Evolutionary conservation across 2,329 filamentous ascomycete genomes (phyloP).

Genomic region (Fusarium algeriense): DNA sequence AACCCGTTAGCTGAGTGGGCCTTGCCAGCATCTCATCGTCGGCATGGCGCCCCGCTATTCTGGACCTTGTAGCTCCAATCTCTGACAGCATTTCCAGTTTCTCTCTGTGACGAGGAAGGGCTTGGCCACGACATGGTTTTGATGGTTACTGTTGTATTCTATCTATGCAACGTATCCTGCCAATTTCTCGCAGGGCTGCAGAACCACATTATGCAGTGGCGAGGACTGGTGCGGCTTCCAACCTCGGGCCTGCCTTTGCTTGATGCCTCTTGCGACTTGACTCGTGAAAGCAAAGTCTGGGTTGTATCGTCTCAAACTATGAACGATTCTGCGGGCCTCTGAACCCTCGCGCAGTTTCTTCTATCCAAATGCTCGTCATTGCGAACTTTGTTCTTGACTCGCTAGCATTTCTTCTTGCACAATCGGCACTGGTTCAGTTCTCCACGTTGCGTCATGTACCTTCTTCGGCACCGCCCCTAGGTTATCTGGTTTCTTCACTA

Average conservation of each 20-base stretch:
- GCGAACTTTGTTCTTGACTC: conserved; percentile 20
- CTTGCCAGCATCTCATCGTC: conserved; percentile 17
- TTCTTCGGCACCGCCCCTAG: neutral
- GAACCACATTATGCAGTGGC: conserved; percentile 7
- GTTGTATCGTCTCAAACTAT: conserved; percentile 20
- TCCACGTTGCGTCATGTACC: conserved; percentile 4
- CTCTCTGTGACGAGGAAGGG: neutral
- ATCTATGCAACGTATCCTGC: conserved; percentile 14
- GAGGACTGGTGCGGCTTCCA: conserved; percentile 2
- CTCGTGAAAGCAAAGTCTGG: conserved; percentile 3
- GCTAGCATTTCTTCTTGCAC: neutral
- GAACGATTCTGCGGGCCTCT: conserved; percentile 3
- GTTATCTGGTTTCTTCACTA: neutral
- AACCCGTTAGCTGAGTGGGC: conserved; percentile 30
- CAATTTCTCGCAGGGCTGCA: conserved; percentile 30
- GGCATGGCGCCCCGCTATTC: conserved; percentile 39
- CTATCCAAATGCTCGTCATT: neutral
- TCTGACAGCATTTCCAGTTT: conserved; percentile 22
- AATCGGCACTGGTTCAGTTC: neutral
- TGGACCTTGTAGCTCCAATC: conserved; percentile 27
- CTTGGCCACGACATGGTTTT: neutral
- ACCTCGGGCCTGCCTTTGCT: neutral
- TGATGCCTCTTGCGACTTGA: conserved; percentile 11
- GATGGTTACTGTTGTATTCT: conserved; percentile 12
- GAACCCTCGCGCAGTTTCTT: neutral